These are phyloP conservation scores for Pichia cephalocereana DNA, from an alignment of 805 yeast genomes.

Conservation along the genomic window DNA sequence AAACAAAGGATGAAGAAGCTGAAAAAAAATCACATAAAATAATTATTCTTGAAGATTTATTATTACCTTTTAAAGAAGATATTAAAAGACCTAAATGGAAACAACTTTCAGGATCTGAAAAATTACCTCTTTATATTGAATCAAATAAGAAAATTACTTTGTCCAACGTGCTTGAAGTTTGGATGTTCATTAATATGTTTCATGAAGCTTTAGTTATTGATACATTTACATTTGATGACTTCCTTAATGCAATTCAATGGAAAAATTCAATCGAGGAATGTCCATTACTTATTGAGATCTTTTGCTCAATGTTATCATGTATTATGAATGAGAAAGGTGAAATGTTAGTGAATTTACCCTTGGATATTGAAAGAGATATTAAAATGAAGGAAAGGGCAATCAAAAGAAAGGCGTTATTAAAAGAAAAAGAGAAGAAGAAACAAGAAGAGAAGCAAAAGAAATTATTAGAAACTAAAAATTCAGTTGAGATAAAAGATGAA, in stretches of 20 bases:
- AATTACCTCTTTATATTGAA: slow-evolving; percentile 9
- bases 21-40: slow-evolving; percentile 5
- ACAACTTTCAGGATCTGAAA: slow-evolving; percentile 15
- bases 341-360: slow-evolving; percentile 19
- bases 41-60: slow-evolving; percentile 25
- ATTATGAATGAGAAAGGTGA: slow-evolving; percentile 35
- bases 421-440: slow-evolving; percentile 17
- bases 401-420: slow-evolving; percentile 11
- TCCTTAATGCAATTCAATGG: slow-evolving; percentile 47
- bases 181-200: slow-evolving; percentile 71
- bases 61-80: slow-evolving; percentile 18
- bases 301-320: slow-evolving; percentile 53
- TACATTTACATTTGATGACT: slow-evolving; percentile 74
- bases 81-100: slow-evolving; percentile 19
- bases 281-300: slow-evolving; percentile 52
- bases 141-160: background rate
- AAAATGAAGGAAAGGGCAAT: slow-evolving; percentile 10
- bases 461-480: slow-evolving; percentile 16
- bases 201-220: slow-evolving; percentile 56
- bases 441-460: slow-evolving; percentile 11
- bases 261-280: slow-evolving; percentile 37
- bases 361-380: slow-evolving; percentile 18
- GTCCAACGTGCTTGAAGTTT: slow-evolving; percentile 52
- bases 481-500: slow-evolving; percentile 17
- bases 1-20: background rate